These are phyloP conservation scores for Calonectria hawksworthii DNA, from an alignment of 2,329 filamentous ascomycete species.

Conservation along the genomic window DNA sequence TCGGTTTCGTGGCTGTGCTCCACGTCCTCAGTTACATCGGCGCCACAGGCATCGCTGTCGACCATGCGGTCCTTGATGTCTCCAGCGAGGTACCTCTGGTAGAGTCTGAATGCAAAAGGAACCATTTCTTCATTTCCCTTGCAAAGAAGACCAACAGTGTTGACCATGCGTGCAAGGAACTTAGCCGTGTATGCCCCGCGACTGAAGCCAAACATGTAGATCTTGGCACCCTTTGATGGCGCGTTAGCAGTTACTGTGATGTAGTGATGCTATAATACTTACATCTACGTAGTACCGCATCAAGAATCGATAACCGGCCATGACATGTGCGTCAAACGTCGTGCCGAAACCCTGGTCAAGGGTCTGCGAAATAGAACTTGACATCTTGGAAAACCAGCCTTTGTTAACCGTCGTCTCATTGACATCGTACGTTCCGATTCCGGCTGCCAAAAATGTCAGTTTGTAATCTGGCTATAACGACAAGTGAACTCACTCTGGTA, in stretches of 20 bases:
- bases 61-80: constrained; percentile 51
- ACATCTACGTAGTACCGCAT: constrained; percentile 66
- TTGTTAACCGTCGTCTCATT: constrained; percentile 59
- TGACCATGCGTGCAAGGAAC: constrained; percentile 66
- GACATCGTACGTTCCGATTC: constrained; percentile 64
- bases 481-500: constrained; percentile 58
- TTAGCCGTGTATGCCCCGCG: constrained; percentile 67
- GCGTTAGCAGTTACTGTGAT: neutral
- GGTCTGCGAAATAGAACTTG: constrained; percentile 54
- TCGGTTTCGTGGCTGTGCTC: constrained; percentile 41
- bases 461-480: neutral
- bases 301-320: constrained; percentile 66
- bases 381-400: constrained; percentile 49
- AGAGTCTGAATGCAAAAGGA: constrained; percentile 62
- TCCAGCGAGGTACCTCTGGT: constrained; percentile 57
- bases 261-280: constrained; percentile 9
- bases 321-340: constrained; percentile 65
- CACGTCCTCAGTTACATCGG: constrained; percentile 25
- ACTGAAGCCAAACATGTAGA: constrained; percentile 69
- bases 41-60: constrained; percentile 27
- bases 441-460: constrained; percentile 48
- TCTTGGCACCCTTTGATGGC: constrained; percentile 56
- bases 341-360: constrained; percentile 60
- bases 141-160: constrained; percentile 63
- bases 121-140: constrained; percentile 68